phyloP scores from a whole-genome alignment of 2,329 filamentous ascomycete species.

The Huntiella decipiens region DNA sequence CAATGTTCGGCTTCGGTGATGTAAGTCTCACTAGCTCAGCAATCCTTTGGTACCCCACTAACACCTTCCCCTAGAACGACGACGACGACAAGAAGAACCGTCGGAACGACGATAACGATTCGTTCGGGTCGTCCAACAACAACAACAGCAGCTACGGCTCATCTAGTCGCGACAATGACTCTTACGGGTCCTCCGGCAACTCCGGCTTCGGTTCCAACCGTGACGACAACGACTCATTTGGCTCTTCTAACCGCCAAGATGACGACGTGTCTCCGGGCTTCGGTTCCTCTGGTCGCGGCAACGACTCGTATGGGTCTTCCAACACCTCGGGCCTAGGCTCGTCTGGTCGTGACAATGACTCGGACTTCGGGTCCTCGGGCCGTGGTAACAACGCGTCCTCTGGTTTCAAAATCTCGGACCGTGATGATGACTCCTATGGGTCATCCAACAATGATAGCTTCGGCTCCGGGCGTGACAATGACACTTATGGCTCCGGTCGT shows the following conservation, averaged over 20 bases:
- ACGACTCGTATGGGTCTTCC: neutral
- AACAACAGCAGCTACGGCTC: constrained; percentile 4
- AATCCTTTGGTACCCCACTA: neutral
- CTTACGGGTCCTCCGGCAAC: constrained; percentile 12
- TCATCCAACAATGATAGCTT: constrained; percentile 10
- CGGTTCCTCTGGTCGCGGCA: neutral
- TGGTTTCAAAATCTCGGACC: neutral
- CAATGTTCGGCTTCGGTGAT: constrained; percentile 7
- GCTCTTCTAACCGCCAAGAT: constrained; percentile 3
- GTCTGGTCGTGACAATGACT: neutral
- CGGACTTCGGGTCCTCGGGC: neutral
- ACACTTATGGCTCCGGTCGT: constrained; percentile 4
- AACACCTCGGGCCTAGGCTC: neutral
- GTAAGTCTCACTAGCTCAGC: neutral
- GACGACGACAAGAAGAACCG: constrained; percentile 10
- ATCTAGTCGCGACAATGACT: constrained; percentile 11
- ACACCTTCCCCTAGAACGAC: constrained; percentile 2
- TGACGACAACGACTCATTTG: constrained; percentile 10
- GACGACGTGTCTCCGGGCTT: too few species aligned
- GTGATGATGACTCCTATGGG: constrained; percentile 5
- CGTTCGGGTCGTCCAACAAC: too few species aligned
- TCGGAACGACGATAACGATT: constrained; percentile 11
- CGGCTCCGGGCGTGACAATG: constrained; percentile 11
- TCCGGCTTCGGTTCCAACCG: constrained; percentile 3
- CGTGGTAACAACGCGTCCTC: neutral